Base-by-base conservation (phyloP, 1,284 basidiomycete genomes). In the Pterula multifida region DNA sequence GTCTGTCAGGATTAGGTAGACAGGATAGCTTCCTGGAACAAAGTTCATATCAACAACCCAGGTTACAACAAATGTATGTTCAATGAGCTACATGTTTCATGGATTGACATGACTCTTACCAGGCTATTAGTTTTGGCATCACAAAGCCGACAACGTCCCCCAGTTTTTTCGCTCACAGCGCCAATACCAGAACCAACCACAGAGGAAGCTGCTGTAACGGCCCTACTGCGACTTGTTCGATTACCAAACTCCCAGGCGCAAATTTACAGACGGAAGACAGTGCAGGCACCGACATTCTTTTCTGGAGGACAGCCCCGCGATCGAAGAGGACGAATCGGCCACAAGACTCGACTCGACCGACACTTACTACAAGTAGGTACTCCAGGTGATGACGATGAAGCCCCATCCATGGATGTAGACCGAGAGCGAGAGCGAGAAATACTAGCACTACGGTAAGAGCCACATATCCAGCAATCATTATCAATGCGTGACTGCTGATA, bases 121-220 rank as follows among this genome's bases (percentile, higher is more conserved):
- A 88, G 85, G 85, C 70, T 90, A 9, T 79, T 90, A 22, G 85
- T 90, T 2, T 72, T 90, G 1, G 75, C 78, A 22, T 85, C 86
- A 1, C 79, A 81, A 57, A 68, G 67, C 50, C 70, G 76, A n/a
- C 70, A 70, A 35, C 70, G 71, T 3, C 69, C 72, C 2, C 65
- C 71, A 3, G 65, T 73, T 0, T 69, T 78, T 53, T 77, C 78
- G 0, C 66, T 82, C 36, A 75, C 76, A 23, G 66, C 73, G 23
- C 68, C 76, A 19, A 64, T 72, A 0, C 75, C 75, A 0, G 69
- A 76, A 49, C 76, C 76, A 0, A 74, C 71, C 3, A 61, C 72
- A 2, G 79, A 78, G 26, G 85, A 87, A 63, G 71, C 73, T 3
- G 82, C 81, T 15, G 70, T 85, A 17, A 64, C 69, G 13, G 79